phyloP scores from a whole-genome alignment of 2,329 filamentous ascomycete genomes.

The Xylaria sp. region DNA sequence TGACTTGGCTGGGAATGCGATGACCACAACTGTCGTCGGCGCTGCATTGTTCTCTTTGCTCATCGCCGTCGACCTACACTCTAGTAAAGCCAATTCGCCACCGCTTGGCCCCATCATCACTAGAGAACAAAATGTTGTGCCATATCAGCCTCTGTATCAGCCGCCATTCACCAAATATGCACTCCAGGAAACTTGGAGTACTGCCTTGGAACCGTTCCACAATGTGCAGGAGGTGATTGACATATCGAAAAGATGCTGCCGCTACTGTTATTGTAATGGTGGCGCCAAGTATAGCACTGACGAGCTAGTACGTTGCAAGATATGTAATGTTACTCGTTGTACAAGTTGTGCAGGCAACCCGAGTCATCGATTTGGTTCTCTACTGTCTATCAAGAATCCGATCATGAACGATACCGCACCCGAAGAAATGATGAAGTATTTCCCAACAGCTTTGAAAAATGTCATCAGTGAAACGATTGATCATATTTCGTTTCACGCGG shows the following conservation, averaged over 20 bases:
- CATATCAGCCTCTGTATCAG: conserved; percentile 25
- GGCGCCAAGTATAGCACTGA: conserved; percentile 47
- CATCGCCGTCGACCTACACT: conserved; percentile 49
- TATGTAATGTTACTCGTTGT: conserved; percentile 53
- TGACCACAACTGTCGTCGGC: conserved; percentile 78
- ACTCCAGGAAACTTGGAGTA: conserved; percentile 24
- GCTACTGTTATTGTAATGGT: conserved; percentile 52
- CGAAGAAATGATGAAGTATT: conserved; percentile 38
- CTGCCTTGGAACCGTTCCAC: not conserved
- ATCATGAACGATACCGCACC: conserved; percentile 37
- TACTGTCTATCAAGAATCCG: conserved; percentile 35
- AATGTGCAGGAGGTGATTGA: conserved; percentile 32
- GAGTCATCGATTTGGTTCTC: conserved; percentile 43
- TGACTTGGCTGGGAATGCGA: conserved; percentile 81
- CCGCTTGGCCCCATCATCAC: conserved; percentile 14
- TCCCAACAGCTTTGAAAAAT: conserved; percentile 39
- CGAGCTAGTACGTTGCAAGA: conserved; percentile 45
- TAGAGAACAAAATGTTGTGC: not conserved
- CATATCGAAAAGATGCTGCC: conserved; percentile 39
- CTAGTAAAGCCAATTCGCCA: not conserved
- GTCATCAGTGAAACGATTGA: conserved; percentile 13
- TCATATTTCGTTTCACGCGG: conserved; percentile 17
- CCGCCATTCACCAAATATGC: conserved; percentile 3
- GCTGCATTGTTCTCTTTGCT: conserved; percentile 69
- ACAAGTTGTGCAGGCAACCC: conserved; percentile 54